These are phyloP conservation scores for Corylus americana DNA, from an alignment of 306 rosid genomes.

Conservation along the genomic window DNA sequence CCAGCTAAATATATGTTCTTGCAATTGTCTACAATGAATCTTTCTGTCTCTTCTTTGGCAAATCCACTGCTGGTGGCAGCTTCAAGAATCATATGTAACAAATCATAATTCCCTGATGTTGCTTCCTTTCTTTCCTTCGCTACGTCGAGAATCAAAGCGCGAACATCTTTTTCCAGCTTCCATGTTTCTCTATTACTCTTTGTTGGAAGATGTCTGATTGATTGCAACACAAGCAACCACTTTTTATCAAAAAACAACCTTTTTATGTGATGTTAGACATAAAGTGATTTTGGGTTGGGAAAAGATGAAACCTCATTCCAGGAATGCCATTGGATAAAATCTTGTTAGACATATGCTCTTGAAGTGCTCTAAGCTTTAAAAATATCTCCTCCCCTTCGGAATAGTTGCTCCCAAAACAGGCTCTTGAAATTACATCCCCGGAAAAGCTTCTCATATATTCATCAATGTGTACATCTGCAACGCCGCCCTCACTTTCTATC, in stretches of 20 bases:
- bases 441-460: slow-evolving; percentile 28
- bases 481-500: slow-evolving; percentile 14
- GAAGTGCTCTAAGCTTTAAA: slow-evolving; percentile 22
- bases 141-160: slow-evolving; percentile 32
- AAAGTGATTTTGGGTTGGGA: too few relatives aligned
- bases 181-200: slow-evolving; percentile 48
- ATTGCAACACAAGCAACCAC: background rate
- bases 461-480: slow-evolving; percentile 26
- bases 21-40: slow-evolving; percentile 37
- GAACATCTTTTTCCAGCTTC: slow-evolving; percentile 45
- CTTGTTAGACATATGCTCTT: slow-evolving; percentile 16
- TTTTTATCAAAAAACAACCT: too few relatives aligned
- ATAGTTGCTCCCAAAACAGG: slow-evolving; percentile 39
- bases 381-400: slow-evolving; percentile 18
- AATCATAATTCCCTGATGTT: slow-evolving; percentile 13
- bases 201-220: slow-evolving; percentile 43
- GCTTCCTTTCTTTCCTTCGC: slow-evolving; percentile 32
- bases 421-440: slow-evolving; percentile 38
- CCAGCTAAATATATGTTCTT: slow-evolving; percentile 44
- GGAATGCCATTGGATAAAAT: background rate
- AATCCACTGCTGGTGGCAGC: slow-evolving; percentile 30
- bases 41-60: slow-evolving; percentile 6
- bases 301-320: slow-evolving; percentile 12
- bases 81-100: slow-evolving; percentile 38
- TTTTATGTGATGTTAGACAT: too few relatives aligned